These are phyloP conservation scores for Dioscorea cayenensis DNA, from an alignment of 116 monocot species.

Conservation along the genomic window DNA sequence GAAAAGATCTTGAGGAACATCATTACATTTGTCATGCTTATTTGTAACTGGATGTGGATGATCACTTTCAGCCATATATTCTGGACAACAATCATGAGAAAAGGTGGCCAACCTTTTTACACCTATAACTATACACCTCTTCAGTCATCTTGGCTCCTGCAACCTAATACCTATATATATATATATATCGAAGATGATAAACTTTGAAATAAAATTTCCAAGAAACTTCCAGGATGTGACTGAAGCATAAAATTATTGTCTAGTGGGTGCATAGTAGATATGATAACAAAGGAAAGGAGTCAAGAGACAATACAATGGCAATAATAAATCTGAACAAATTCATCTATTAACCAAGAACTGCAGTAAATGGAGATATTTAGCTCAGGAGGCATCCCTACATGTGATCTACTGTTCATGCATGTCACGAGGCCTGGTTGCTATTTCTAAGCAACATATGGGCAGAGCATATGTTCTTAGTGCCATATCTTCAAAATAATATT, in stretches of 20 bases:
- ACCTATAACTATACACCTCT: constrained; percentile 98
- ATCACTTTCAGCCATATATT: constrained; percentile 31
- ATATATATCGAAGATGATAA: too few species aligned
- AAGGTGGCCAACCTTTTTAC: constrained; percentile 91
- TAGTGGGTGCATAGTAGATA: background rate
- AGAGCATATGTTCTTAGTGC: too few species aligned
- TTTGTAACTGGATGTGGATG: background rate
- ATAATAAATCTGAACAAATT: background rate
- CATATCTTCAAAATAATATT: too few species aligned
- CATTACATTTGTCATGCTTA: constrained; percentile 18
- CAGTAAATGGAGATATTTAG: background rate
- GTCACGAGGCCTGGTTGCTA: too few species aligned
- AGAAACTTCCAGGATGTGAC: background rate
- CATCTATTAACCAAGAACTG: background rate
- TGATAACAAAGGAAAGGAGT: background rate
- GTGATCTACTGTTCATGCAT: too few species aligned
- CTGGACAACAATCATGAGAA: constrained; percentile 84
- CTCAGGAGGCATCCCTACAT: background rate
- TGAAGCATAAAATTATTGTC: background rate
- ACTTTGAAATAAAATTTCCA: background rate
- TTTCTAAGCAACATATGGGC: too few species aligned
- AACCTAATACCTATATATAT: background rate
- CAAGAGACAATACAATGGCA: background rate
- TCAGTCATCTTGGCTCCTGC: constrained; percentile 49
- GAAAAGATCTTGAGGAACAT: constrained; percentile 11